Evolutionary conservation across 1,139 yeast species (phyloP), one percentile per base, ranked within the genome.

Genomic region (Debaryomyces sp.): DNA sequence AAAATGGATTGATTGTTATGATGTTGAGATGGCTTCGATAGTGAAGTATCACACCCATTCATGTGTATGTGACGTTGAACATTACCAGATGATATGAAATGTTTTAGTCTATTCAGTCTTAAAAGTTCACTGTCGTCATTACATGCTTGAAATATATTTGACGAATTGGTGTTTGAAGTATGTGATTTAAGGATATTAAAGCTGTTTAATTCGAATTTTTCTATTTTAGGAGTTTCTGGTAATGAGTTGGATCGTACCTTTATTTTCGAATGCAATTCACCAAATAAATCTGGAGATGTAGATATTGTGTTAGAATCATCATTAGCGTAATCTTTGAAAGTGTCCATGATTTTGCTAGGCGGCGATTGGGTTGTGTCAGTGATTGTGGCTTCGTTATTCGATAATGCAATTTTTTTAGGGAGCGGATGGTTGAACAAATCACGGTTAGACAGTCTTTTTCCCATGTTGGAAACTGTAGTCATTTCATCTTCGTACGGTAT

Each of bases 101-200:
- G 70, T 42, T 60, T 63, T 43, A 67, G 56, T 43, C 65, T 52
- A 32, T 62, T 59, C 15, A 58, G 50, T 34, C 67, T 52, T 26
- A 64, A 46, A 26, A 54, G 50, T 26, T 63, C 65, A 18, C 56
- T 54, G 2, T 55, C 57, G 24, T 52, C 47, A 21, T 53, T 50
- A 22, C 48, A 49, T n/a, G 55, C 53, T 32, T 54, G 52, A 8
- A 48, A 43, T 5, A 49, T 48, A 18, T 46, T 45, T 17, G 56
- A 44, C 2, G 49, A 40, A 17, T 45, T 47, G 21, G 38, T 49
- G 13, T 48, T 43, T n/a, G 52, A 32, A 6, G 43, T 21, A 6
- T 29, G 26, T 4, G 13, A 9, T 22, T 41, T 30, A 30, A 29
- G 15, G 12, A 22, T 22, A 7, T 41, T 29, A 12, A 13, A 13